Evolutionary conservation across 2,329 filamentous ascomycete genomes (phyloP).

Genomic region (Sporothrix dimorphospora): DNA sequence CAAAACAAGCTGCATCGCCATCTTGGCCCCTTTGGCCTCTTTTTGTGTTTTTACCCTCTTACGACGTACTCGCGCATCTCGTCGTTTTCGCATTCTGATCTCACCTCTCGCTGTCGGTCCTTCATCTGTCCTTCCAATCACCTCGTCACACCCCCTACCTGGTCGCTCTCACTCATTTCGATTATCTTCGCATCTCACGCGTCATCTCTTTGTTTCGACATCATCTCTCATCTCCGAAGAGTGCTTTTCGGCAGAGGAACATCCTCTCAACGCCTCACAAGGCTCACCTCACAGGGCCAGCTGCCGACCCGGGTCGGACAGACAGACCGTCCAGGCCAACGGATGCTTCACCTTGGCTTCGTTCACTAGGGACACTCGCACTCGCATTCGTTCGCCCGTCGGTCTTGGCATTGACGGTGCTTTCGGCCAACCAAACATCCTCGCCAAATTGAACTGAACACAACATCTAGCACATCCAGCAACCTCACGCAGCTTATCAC

Average conservation of each 20-base stretch:
- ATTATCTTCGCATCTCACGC: not conserved
- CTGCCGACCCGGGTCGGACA: too few species aligned
- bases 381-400: too few species aligned
- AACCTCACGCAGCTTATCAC: not conserved
- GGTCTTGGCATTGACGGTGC: too few species aligned
- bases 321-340: too few species aligned
- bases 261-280: too few species aligned
- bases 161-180: not conserved
- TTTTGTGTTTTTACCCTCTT: not conserved
- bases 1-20: slow-evolving; percentile 1
- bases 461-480: too few species aligned
- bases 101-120: not conserved
- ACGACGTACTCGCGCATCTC: not conserved
- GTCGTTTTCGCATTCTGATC: not conserved
- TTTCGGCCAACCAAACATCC: too few species aligned
- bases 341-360: too few species aligned
- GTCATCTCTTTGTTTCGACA: not conserved
- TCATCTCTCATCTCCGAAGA: not conserved
- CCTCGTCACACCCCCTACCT: not conserved
- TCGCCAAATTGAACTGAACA: too few species aligned
- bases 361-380: too few species aligned
- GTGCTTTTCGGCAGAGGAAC: not conserved
- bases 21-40: not conserved
- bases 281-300: too few species aligned
- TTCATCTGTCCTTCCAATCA: too few species aligned